Percentiles rank a stretch among this genome's conserved stretches.
Evolutionary conservation across 1,284 basidiomycete genomes (phyloP).

Genomic region (Fistulina hepatica): DNA sequence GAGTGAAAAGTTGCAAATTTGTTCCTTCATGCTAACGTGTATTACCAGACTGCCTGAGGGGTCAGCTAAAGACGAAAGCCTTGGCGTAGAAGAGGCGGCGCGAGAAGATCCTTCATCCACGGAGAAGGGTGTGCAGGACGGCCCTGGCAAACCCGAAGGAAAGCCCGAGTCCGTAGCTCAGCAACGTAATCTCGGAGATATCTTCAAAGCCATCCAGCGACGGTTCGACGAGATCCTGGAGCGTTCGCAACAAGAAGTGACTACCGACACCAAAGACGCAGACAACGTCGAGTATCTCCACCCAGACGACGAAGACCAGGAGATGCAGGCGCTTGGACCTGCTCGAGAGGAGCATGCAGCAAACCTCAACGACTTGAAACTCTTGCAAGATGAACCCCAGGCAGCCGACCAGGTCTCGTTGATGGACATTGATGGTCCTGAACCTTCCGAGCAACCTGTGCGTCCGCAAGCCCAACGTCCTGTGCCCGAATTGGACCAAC

Average conservation of each 20-base stretch:
- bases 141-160: conserved; percentile 28
- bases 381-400: conserved; percentile 36
- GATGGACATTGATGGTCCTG: not conserved
- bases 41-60: no score
- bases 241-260: conserved; percentile 17
- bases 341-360: conserved; percentile 77
- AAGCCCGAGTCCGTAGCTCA: conserved; percentile 40
- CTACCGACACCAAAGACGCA: conserved; percentile 29
- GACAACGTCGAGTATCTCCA: conserved; percentile 77
- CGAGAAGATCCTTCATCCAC: no score
- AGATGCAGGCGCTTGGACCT: conserved; percentile 86
- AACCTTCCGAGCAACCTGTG: conserved; percentile 16
- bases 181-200: conserved; percentile 78
- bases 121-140: conserved; percentile 35
- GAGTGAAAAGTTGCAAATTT: no score
- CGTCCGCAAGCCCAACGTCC: not conserved
- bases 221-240: conserved; percentile 78
- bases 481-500: conserved; percentile 9
- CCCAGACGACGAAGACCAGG: conserved; percentile 59
- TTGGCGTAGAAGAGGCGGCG: no score
- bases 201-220: conserved; percentile 74
- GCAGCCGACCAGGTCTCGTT: conserved; percentile 19
- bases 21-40: no score
- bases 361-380: conserved; percentile 70
- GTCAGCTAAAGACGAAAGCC: no score